Percentiles rank a stretch among this genome's conserved stretches.
Conservation (phyloP, 768 basidiomycete genomes). For the Tricholomella constricta region DNA sequence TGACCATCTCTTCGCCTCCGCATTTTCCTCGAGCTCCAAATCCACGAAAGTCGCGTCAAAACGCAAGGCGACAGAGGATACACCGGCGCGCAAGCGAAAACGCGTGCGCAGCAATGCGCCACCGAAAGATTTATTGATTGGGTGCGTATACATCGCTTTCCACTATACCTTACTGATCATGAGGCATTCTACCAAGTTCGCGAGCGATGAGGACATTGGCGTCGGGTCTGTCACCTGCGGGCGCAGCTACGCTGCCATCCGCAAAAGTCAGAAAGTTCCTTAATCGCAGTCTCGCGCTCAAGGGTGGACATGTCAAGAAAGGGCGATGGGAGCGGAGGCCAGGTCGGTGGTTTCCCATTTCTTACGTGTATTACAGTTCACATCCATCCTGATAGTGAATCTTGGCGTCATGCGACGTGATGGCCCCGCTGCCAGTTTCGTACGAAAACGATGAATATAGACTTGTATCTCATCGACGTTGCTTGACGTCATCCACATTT, state of each 20-base stretch:
- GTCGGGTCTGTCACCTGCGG: slow-evolving; percentile 27
- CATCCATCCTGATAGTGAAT: slow-evolving; percentile 40
- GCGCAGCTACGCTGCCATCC: slow-evolving; percentile 49
- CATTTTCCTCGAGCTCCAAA: slow-evolving; percentile 40
- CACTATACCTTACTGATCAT: neutral
- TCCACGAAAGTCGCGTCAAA: slow-evolving; percentile 21
- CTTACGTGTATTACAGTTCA: neutral
- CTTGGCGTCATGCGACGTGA: slow-evolving; percentile 55
- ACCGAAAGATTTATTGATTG: slow-evolving; percentile 55
- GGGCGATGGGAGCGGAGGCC: slow-evolving; percentile 61
- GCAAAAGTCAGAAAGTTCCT: slow-evolving; percentile 53
- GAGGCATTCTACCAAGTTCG: slow-evolving; percentile 38
- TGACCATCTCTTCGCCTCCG: slow-evolving; percentile 63
- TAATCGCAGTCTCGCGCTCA: slow-evolving; percentile 50
- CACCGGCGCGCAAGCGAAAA: slow-evolving; percentile 31
- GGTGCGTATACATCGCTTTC: slow-evolving; percentile 39
- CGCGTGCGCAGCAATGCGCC: slow-evolving; percentile 24
- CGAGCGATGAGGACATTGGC: slow-evolving; percentile 52
- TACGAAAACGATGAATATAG: slow-evolving; percentile 34
- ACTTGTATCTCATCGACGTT: too few relatives aligned
- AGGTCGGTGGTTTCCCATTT: slow-evolving; percentile 38
- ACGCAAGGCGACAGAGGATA: slow-evolving; percentile 23
- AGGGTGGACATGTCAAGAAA: slow-evolving; percentile 37
- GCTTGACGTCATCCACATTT: too few relatives aligned
- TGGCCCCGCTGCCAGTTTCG: slow-evolving; percentile 59